Conservation (phyloP, 2,329 filamentous ascomycete genomes). For the Raffaelea ambrosiae region DNA sequence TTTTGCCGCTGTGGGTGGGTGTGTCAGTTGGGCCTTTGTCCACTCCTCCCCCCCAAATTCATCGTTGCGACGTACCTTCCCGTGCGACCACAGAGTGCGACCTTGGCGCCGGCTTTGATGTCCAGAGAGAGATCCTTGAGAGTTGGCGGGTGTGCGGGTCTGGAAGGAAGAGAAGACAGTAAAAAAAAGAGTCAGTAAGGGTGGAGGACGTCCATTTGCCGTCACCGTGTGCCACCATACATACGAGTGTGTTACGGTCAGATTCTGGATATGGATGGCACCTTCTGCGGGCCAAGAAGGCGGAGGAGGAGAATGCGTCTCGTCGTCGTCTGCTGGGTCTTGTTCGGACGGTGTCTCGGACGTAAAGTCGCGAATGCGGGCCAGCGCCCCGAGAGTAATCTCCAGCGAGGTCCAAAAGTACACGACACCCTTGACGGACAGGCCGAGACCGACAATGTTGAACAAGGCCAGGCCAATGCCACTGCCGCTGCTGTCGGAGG, state of each 20-base stretch:
- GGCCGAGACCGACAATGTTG: conserved; percentile 15
- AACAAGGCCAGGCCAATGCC: conserved; percentile 22
- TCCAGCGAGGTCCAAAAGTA: conserved; percentile 16
- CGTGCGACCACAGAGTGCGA: conserved; percentile 68
- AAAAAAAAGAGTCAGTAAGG: too few relatives aligned
- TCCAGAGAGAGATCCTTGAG: conserved; percentile 56
- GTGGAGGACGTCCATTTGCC: too few relatives aligned
- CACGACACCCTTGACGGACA: conserved; percentile 11
- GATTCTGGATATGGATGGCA: conserved; percentile 2
- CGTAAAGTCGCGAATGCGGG: conserved; percentile 9
- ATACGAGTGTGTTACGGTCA: conserved; percentile 5
- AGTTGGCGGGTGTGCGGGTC: too few relatives aligned
- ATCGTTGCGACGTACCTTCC: too few relatives aligned
- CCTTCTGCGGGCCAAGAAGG: conserved; percentile 6
- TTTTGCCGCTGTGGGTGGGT: conserved; percentile 19
- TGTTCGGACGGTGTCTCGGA: neutral
- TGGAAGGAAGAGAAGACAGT: too few relatives aligned
- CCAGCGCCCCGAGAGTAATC: conserved; percentile 15
- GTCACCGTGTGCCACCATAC: too few relatives aligned
- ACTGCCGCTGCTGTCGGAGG: conserved; percentile 18
- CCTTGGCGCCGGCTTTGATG: conserved; percentile 55
- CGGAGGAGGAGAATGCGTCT: neutral
- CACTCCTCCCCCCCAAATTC: too few relatives aligned
- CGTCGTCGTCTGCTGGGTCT: neutral
- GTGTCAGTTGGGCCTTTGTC: too few relatives aligned